Evolutionary conservation across 2,329 filamentous ascomycete species (phyloP), one percentile per base, ranked within the genome.

Genomic region (Akanthomyces uredinophilus): DNA sequence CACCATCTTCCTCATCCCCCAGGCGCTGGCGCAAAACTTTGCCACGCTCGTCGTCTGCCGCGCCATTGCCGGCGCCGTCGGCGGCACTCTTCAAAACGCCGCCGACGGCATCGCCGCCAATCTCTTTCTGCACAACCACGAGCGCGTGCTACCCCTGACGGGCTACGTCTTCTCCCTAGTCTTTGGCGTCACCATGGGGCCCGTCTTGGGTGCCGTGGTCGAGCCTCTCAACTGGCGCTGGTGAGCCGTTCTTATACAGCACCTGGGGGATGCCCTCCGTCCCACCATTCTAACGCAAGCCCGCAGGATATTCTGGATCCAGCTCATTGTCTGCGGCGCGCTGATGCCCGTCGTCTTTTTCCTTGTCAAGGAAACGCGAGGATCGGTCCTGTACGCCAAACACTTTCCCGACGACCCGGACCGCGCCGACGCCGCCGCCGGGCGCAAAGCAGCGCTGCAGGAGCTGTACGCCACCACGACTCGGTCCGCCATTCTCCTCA

Each of bases 21-120:
- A 63, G 37, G 62, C 62, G 8, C 39, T 63, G 35, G 62, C 62
- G 10, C 43, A 37, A 29, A 63, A 63, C 44, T 63, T 63, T 10
- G 78, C 64, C 14, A 65, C 64, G 8, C 43, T 65, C 10, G 53
- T 65, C 20, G 47, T 55, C 1, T 58, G 56, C 43, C 61, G 64
- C 39, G 44, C 14, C 46, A 47, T 65, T 32, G 61, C 64, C 16
- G 64, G 64, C 29, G 64, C 56, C 35, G 20, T 51, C 2, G 61
- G 61, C 29, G 64, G 63, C 50, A 64, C 63, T 1, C 55, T 64
- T 6, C 63, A 64, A 18, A 58, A 63, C 39, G 61, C 64, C 18
- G 64, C 61, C 18, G 64, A 63, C 32, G 61, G 57, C 52, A 65
- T 65, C 29, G 64, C 64, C 20, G 61, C 64, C 27, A 65, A 65